These are phyloP conservation scores for Chrysopogon serrulatus DNA, from an alignment of 176 grass and related monocot species.

Conservation along the genomic window DNA sequence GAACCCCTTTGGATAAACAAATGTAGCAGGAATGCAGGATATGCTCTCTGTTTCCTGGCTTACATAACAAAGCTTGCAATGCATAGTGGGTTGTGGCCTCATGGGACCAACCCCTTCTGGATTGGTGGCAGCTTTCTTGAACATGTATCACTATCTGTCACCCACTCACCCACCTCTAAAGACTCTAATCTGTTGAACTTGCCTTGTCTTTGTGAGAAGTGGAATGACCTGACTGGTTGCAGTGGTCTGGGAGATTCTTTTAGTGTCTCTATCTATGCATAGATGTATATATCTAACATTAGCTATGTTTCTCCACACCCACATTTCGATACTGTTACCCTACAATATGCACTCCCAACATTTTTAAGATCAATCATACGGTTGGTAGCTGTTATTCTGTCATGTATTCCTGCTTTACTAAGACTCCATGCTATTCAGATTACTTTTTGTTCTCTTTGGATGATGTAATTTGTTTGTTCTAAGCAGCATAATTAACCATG, in stretches of 20 bases:
- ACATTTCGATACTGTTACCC: neutral
- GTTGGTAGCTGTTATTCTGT: neutral
- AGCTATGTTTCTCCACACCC: neutral
- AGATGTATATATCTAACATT: neutral
- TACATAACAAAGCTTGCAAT: neutral
- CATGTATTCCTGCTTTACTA: neutral
- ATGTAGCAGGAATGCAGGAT: neutral
- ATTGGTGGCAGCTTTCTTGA: neutral
- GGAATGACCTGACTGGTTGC: neutral
- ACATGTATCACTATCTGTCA: neutral
- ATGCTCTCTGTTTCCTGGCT: neutral
- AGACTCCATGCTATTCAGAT: neutral
- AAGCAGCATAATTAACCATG: neutral
- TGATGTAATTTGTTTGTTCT: neutral
- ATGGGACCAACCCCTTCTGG: too few relatives aligned
- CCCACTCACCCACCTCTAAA: too few relatives aligned
- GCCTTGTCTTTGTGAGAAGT: neutral
- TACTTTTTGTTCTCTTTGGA: neutral
- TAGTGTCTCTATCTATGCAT: neutral
- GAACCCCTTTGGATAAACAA: neutral
- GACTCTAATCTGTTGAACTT: neutral
- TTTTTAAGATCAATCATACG: neutral
- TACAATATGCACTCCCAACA: neutral
- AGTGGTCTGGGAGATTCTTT: neutral
- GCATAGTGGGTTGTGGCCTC: too few relatives aligned